phyloP scores from a whole-genome alignment of 176 grass and related monocot species.

The Ampelocalamus luodianensis region DNA sequence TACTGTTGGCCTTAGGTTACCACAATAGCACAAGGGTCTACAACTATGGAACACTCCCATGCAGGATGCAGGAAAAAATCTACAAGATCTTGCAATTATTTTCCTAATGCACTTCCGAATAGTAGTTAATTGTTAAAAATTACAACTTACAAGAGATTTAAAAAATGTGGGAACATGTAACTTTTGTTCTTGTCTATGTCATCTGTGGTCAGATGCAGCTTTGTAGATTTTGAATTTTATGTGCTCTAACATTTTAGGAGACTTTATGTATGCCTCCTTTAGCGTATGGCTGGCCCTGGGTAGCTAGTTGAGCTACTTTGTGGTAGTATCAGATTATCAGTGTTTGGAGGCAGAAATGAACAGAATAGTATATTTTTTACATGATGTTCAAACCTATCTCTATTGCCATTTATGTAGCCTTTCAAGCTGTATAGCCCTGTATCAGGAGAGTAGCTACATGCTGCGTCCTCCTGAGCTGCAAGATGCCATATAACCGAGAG shows the following conservation, averaged over 20 bases:
- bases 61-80: neutral
- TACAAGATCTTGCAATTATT: neutral
- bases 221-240: slow-evolving; percentile 17
- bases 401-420: slow-evolving; percentile 18
- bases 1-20: slow-evolving; percentile 9
- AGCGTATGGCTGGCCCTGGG: neutral
- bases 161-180: neutral
- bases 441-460: slow-evolving; percentile 33
- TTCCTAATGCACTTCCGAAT: slow-evolving; percentile 11
- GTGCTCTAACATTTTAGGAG: neutral
- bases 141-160: neutral
- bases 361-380: slow-evolving; percentile 5
- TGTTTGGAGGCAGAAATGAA: slow-evolving; percentile 1
- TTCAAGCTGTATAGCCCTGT: slow-evolving; percentile 8
- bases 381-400: slow-evolving; percentile 18
- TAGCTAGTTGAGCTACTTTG: slow-evolving; percentile 15
- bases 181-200: slow-evolving; percentile 15
- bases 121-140: slow-evolving; percentile 13
- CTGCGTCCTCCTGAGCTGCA: neutral
- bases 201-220: neutral
- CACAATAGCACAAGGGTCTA: neutral
- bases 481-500: slow-evolving; percentile 28
- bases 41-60: neutral
- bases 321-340: slow-evolving; percentile 16
- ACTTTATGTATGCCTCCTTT: neutral